A percentile compares a stretch with the other conserved stretches of the same genome.
These are phyloP conservation scores for Oehlia diaphana DNA, from an alignment of 192 early-diverging fungal genomes.

Conservation along the genomic window DNA sequence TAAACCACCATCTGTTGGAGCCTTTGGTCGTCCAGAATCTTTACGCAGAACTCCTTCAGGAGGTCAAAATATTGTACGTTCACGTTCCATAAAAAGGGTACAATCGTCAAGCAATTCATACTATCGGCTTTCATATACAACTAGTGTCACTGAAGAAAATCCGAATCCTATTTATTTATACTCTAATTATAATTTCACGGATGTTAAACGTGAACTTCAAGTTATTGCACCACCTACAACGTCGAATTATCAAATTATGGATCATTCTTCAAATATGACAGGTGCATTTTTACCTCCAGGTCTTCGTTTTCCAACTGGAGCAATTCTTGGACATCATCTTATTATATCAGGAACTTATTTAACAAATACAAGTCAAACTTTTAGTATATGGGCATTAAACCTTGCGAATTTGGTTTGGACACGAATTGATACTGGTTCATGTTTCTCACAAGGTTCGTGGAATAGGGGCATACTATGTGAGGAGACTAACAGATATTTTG, in stretches of 20 bases:
- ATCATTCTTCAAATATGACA: constrained; percentile 68
- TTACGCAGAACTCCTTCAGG: constrained; percentile 20
- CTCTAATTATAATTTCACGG: constrained; percentile 81
- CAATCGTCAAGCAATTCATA: constrained; percentile 32
- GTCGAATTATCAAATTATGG: constrained; percentile 59
- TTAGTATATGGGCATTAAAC: constrained; percentile 74
- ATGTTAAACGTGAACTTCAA: constrained; percentile 77
- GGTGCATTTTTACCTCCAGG: constrained; percentile 69
- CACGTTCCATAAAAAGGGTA: constrained; percentile 27
- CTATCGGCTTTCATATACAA: constrained; percentile 37
- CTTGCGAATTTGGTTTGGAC: constrained; percentile 62
- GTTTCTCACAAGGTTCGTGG: constrained; percentile 74
- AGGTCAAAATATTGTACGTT: not conserved
- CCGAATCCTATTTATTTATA: constrained; percentile 70
- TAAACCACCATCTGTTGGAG: constrained; percentile 34
- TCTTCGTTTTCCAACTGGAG: constrained; percentile 74
- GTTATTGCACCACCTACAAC: constrained; percentile 58
- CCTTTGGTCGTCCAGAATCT: constrained; percentile 36
- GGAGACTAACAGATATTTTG: constrained; percentile 61
- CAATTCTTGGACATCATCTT: constrained; percentile 66
- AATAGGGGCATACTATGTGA: constrained; percentile 72
- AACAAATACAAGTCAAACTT: constrained; percentile 62
- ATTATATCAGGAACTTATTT: constrained; percentile 75
- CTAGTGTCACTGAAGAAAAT: constrained; percentile 44
- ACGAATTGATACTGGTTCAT: constrained; percentile 66